Percentiles rank a stretch among this genome's conserved stretches.
Conservation (phyloP, 257 asterid species). For the Solanum peruvianum region DNA sequence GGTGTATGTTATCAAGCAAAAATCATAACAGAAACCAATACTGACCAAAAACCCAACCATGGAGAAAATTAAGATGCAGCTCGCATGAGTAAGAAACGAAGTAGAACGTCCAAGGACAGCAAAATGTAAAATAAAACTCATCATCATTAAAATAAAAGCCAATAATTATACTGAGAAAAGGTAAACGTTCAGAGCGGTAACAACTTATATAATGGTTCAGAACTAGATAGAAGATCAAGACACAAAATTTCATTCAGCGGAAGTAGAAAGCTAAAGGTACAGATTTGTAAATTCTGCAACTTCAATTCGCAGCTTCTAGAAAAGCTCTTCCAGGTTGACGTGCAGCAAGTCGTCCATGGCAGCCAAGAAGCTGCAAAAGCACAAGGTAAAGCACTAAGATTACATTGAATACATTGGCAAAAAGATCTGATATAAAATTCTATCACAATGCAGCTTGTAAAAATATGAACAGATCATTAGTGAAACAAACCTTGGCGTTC, state of each 20-base stretch:
- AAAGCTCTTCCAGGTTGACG: conserved; percentile 37
- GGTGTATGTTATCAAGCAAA: too few relatives aligned
- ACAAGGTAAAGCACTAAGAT: background rate
- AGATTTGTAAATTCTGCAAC: background rate
- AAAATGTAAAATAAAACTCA: background rate
- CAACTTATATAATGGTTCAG: background rate
- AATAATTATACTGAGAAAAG: background rate
- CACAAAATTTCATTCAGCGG: background rate
- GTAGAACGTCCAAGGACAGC: background rate
- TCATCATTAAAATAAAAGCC: background rate
- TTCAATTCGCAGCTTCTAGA: background rate
- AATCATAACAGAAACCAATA: too few relatives aligned
- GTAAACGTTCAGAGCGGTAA: background rate
- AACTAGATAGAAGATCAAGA: background rate
- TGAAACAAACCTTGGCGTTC: conserved; percentile 8
- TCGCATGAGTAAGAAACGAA: background rate
- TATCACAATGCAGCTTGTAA: background rate
- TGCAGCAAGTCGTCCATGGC: conserved; percentile 30
- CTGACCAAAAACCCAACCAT: too few relatives aligned
- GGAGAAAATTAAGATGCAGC: too few relatives aligned
- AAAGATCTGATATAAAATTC: too few relatives aligned
- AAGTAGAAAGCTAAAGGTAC: background rate
- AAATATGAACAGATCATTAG: background rate
- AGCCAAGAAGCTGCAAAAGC: conserved; percentile 26
- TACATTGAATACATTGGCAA: background rate